phyloP scores from a whole-genome alignment of 1,284 basidiomycete genomes.

The Trichosporon asahii region DNA sequence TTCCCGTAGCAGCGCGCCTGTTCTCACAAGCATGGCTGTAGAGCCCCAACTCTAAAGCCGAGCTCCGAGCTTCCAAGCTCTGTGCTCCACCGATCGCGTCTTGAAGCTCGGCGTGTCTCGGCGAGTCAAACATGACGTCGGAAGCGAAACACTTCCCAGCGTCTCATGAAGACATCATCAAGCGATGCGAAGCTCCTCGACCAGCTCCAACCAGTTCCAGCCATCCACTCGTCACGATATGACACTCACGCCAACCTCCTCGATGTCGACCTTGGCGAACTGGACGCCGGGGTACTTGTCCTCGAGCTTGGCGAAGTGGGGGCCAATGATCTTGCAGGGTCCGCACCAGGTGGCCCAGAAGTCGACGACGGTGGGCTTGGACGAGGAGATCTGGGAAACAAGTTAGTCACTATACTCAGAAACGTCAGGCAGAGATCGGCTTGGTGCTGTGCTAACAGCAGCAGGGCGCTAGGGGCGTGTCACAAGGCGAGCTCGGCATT shows the following conservation, averaged over 20 bases:
- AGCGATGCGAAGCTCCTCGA: not conserved
- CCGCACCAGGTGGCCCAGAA: conserved; percentile 63
- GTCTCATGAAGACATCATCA: too few relatives aligned
- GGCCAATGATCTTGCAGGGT: conserved; percentile 73
- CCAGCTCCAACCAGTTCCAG: not conserved
- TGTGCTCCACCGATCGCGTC: not conserved
- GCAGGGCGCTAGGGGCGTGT: not conserved
- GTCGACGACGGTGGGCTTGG: conserved; percentile 65
- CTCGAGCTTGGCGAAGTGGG: conserved; percentile 69
- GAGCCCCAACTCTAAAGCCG: too few relatives aligned
- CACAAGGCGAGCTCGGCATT: not conserved
- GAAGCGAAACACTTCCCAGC: not conserved
- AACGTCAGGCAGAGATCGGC: not conserved
- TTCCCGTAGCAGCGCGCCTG: not conserved
- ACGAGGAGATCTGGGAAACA: conserved; percentile 58
- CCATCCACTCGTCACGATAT: not conserved
- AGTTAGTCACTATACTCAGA: conserved; percentile 17
- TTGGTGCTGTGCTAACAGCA: not conserved
- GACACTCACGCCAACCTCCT: conserved; percentile 52
- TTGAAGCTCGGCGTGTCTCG: not conserved
- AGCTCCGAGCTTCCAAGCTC: not conserved
- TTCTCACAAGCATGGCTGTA: not conserved
- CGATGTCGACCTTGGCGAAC: conserved; percentile 81
- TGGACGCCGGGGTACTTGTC: conserved; percentile 57
- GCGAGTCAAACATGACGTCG: not conserved